phyloP scores from a whole-genome alignment of 2,329 filamentous ascomycete genomes.

The Phialophora verrucosa region DNA sequence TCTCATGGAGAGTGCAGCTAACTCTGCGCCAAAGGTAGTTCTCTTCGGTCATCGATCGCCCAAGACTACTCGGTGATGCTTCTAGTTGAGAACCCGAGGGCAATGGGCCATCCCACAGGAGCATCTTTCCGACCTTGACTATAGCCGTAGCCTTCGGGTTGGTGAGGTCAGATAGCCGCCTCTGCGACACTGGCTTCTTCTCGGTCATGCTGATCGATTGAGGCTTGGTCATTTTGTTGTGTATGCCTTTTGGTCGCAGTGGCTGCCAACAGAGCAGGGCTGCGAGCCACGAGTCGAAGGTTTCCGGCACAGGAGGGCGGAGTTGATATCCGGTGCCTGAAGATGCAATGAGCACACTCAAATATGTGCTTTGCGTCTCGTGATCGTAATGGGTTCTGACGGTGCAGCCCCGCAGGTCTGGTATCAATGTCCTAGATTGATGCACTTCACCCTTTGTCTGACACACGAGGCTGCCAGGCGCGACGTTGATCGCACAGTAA shows the following conservation, averaged over 20 bases:
- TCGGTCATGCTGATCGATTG: slow-evolving; percentile 53
- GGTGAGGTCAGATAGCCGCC: slow-evolving; percentile 55
- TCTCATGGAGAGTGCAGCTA: slow-evolving; percentile 92
- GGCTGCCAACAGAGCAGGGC: slow-evolving; percentile 60
- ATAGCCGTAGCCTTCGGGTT: slow-evolving; percentile 75
- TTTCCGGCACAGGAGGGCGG: slow-evolving; percentile 56
- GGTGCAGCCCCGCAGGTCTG: slow-evolving; percentile 56
- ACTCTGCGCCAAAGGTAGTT: slow-evolving; percentile 76
- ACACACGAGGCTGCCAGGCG: slow-evolving; percentile 57
- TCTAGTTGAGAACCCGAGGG: slow-evolving; percentile 37
- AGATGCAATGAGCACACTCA: slow-evolving; percentile 56
- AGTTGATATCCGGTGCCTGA: slow-evolving; percentile 56
- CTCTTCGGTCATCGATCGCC: slow-evolving; percentile 54
- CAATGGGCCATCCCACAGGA: slow-evolving; percentile 81
- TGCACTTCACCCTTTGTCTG: slow-evolving; percentile 57
- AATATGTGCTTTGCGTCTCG: slow-evolving; percentile 52
- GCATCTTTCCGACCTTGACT: slow-evolving; percentile 92
- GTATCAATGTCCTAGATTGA: slow-evolving; percentile 55
- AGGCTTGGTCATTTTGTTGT: slow-evolving; percentile 58
- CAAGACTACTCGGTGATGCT: slow-evolving; percentile 36
- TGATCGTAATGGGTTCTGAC: slow-evolving; percentile 56
- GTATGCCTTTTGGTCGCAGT: slow-evolving; percentile 56
- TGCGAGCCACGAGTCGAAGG: slow-evolving; percentile 59
- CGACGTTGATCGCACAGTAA: slow-evolving; percentile 59
- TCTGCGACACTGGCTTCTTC: slow-evolving; percentile 50